These are phyloP conservation scores for Marasmius tenuissimus DNA, from an alignment of 1,284 basidiomycete species.

Conservation along the genomic window DNA sequence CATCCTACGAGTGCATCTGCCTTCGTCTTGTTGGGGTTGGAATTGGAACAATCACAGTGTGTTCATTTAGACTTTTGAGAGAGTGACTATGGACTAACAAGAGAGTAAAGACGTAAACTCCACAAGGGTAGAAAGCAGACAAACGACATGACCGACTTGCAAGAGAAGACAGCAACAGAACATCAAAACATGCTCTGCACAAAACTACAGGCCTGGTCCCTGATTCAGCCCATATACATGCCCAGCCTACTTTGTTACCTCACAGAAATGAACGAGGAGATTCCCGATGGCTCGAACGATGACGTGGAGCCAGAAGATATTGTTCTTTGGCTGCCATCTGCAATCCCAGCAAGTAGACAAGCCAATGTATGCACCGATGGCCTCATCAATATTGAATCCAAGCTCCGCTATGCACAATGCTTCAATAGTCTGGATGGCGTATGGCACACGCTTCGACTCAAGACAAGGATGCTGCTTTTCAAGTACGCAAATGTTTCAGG, in stretches of 20 bases:
- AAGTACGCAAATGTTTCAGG: constrained; percentile 18
- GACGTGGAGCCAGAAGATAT: constrained; percentile 13
- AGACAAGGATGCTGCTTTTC: constrained; percentile 15
- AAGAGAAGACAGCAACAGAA: too few species aligned
- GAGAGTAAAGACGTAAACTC: too few species aligned
- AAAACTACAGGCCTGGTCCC: constrained; percentile 13
- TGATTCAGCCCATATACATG: constrained; percentile 14
- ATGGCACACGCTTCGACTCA: constrained; percentile 15
- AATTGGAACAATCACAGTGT: not conserved
- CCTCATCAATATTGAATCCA: constrained; percentile 13
- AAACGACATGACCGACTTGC: too few species aligned
- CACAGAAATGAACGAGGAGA: not conserved
- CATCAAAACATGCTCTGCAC: constrained; percentile 11
- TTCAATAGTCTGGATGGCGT: constrained; percentile 13
- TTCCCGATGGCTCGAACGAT: not conserved
- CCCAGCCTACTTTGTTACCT: constrained; percentile 12
- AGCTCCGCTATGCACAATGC: constrained; percentile 14
- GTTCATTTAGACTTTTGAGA: not conserved
- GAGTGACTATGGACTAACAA: too few species aligned
- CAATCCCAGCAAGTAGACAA: constrained; percentile 5
- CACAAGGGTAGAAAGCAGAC: too few species aligned
- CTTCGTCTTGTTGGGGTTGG: not conserved
- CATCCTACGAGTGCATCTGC: not conserved
- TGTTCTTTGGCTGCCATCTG: constrained; percentile 17
- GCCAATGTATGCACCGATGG: constrained; percentile 6